Evolutionary conservation across 805 yeast species (phyloP), one percentile per base, ranked within the genome.

Genomic region (Barnettozyma sp.): DNA sequence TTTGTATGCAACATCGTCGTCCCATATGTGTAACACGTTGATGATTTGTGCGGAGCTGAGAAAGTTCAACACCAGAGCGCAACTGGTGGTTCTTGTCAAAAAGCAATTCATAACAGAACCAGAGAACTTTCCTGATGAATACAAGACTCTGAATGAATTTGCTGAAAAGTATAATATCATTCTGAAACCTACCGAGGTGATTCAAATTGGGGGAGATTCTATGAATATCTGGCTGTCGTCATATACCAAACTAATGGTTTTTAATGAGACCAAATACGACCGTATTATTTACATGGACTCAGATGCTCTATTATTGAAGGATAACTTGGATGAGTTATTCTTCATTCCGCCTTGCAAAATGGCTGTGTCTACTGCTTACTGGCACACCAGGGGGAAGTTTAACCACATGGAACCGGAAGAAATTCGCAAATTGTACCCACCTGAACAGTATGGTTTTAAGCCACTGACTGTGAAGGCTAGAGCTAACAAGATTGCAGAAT

Each of bases 241-340:
- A 37, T 70, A 73, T 43, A 74, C 80, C 1, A 78, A 78, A 47
- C 57, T 78, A 20, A 58, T 65, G 41, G 66, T 73, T 1, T 78
- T 78, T 49, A 62, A 66, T 36, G 63, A 64, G 45, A 54, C 59
- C 1, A 64, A 71, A 23, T 78, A 63, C 48, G 72, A 73, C 18
- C 54, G 80, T 30, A 50, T 78, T 13, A 64, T 78, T 11, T 76
- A 67, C 49, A 53, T 78, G 46, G 85, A 78, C 51, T 65, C 77
- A 8, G 84, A 78, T 55, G 66, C 78, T 3, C 39, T 53, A 7
- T 54, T 64, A 43, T 45, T 75, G 11, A 42, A 50, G 13, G 51
- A 52, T 8, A 53, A 64, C 28, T 40, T 75, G 46, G 79, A 74
- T 53, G 77, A 73, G 40, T 48, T 73, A 27, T 72, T 74, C 44